Conservation (phyloP, 495 filamentous ascomycete species). For the Penicillium diatomitis region DNA sequence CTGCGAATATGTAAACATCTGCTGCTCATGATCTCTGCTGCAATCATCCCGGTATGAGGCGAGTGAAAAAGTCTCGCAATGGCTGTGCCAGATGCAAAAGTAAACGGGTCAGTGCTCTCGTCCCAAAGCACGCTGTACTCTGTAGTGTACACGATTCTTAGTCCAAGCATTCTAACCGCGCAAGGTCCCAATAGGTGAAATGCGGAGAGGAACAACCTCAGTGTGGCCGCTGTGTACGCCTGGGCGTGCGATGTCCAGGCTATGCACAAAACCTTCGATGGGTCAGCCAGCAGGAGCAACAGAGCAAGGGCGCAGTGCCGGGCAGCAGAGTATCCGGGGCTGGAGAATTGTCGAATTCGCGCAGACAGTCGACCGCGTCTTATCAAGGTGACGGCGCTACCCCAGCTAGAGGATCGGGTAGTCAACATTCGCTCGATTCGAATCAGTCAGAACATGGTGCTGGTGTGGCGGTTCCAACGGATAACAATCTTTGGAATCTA, state of each 20-base stretch:
- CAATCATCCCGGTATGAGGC: constrained; percentile 23
- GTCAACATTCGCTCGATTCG: not conserved
- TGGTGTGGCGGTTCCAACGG: constrained; percentile 14
- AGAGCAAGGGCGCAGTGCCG: constrained; percentile 10
- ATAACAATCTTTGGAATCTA: constrained; percentile 31
- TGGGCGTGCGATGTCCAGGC: constrained; percentile 42
- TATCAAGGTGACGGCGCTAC: too few relatives aligned
- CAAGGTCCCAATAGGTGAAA: constrained; percentile 36
- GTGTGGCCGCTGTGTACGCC: constrained; percentile 42
- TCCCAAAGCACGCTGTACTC: not conserved
- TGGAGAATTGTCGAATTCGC: constrained; percentile 1
- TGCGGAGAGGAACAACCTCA: constrained; percentile 47
- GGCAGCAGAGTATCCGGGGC: constrained; percentile 10
- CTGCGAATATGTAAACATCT: not conserved
- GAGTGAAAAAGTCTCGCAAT: constrained; percentile 40
- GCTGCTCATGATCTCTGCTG: constrained; percentile 1
- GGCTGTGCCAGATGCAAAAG: constrained; percentile 42
- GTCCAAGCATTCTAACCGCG: not conserved
- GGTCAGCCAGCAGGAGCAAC: constrained; percentile 41
- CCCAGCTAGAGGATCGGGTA: constrained; percentile 5
- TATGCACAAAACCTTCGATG: constrained; percentile 45
- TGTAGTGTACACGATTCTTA: too few relatives aligned
- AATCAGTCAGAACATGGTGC: constrained; percentile 8
- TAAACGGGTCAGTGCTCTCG: constrained; percentile 32
- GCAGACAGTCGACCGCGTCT: not conserved